Base-by-base conservation (phyloP, 2,329 filamentous ascomycete genomes). In the Dothidotthia symphoricarpi region DNA sequence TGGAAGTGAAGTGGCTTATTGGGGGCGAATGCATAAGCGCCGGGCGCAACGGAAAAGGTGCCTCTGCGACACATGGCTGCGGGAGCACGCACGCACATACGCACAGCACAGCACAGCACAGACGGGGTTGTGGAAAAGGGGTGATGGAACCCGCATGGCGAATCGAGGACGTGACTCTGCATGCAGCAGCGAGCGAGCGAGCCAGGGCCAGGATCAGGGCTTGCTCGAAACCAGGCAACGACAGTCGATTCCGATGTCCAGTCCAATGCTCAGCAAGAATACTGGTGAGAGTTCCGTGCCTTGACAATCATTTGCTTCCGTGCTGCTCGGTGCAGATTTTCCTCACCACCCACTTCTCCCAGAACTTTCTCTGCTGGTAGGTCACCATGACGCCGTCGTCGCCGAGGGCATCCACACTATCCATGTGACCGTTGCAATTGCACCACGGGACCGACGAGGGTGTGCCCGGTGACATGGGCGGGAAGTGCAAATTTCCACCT, bases 261-360 rank as follows among this genome's bases (percentile, higher is more conserved):
- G n/a, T n/a, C n/a, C n/a, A n/a, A n/a, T n/a, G n/a, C n/a, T n/a
- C n/a, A n/a, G n/a, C n/a, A n/a, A n/a, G n/a, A n/a, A n/a, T n/a
- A n/a, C n/a, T n/a, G n/a, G n/a, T n/a, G n/a, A n/a, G n/a, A n/a
- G n/a, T n/a, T 22, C 5, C 19, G 15, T 10, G 13, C 14, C 32
- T 11, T 16, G 24, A 17, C 24, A 31, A 34, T 64, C 49, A 68
- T 47, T 64, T 66, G 49, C 66, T 62, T 25, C 55, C 58, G 44
- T 70, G 67, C 43, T 66, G 66, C 43, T 69, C 65, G 14, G 59
- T 61, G 61, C 75, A 78, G 16, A 41, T 40, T 44, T 70, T 61
- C 31, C 72, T 61, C 10, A 77, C 53, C 10, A 75, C 73, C 76
- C 76, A 80, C 48, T 70, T 71, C 57, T 80, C 75, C 76, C 75